Conservation (phyloP, 2,329 filamentous ascomycete species). For the Colletotrichum orchidophilum region DNA sequence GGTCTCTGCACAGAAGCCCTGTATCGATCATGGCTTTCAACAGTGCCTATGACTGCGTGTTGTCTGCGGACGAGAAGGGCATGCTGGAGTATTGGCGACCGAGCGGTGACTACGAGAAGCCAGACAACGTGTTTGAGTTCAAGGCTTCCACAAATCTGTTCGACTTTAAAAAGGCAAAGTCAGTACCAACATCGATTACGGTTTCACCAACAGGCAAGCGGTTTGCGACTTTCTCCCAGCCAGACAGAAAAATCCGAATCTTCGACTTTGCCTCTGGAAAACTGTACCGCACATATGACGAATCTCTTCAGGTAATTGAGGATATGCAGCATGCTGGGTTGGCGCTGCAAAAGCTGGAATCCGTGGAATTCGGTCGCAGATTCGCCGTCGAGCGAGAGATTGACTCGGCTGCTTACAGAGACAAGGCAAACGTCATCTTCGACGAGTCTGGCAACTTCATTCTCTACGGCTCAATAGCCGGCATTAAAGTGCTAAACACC, state of each 20-base stretch:
- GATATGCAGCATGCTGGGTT: slow-evolving; percentile 98
- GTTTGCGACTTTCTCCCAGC: slow-evolving; percentile 90
- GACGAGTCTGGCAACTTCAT: slow-evolving; percentile 97
- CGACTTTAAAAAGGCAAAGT: slow-evolving; percentile 96
- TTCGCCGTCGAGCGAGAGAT: slow-evolving; percentile 88
- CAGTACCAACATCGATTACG: slow-evolving; percentile 81
- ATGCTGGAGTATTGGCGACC: slow-evolving; percentile 99
- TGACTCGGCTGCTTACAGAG: slow-evolving; percentile 72
- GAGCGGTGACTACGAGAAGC: slow-evolving; percentile 84
- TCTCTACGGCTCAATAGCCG: slow-evolving; percentile 90
- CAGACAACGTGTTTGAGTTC: slow-evolving; percentile 88
- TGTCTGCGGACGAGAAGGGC: slow-evolving; percentile 87
- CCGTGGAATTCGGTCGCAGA: slow-evolving; percentile 90
- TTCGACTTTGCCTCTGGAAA: slow-evolving; percentile 94
- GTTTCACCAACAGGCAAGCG: slow-evolving; percentile 87
- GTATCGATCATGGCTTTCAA: slow-evolving; percentile 92
- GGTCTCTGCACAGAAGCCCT: slow-evolving; percentile 81
- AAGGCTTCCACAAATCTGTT: slow-evolving; percentile 96
- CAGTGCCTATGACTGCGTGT: slow-evolving; percentile 85
- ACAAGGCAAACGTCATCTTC: slow-evolving; percentile 87
- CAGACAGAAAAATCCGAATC: slow-evolving; percentile 90
- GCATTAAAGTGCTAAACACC: slow-evolving; percentile 95
- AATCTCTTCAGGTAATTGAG: slow-evolving; percentile 87
- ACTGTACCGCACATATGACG: slow-evolving; percentile 91
- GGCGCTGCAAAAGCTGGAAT: slow-evolving; percentile 81